Evolutionary conservation across 164 flowering plant species (phyloP).

Genomic region (Cinnamomum micranthum): DNA sequence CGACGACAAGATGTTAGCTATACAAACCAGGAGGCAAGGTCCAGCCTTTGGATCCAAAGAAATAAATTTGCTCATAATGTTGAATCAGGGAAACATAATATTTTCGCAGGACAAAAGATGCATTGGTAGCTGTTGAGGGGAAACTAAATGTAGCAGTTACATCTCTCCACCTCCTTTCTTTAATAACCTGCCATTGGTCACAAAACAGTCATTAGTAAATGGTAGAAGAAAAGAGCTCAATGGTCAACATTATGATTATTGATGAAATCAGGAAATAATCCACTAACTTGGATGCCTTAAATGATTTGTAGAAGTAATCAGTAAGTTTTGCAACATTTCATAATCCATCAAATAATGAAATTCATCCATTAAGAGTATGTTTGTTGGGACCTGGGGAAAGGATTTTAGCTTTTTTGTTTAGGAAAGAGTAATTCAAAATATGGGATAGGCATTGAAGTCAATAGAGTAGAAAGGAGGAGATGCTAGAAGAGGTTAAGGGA

Average conservation of each 20-base stretch:
- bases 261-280: neutral
- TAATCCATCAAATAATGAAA: too few species aligned
- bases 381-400: too few species aligned
- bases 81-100: conserved; percentile 74
- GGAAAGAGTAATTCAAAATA: too few species aligned
- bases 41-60: conserved; percentile 60
- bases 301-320: neutral
- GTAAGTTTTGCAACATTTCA: neutral
- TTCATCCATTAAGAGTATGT: too few species aligned
- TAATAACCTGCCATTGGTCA: conserved; percentile 45
- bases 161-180: conserved; percentile 87
- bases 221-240: neutral
- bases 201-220: neutral
- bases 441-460: too few species aligned
- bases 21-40: conserved; percentile 41
- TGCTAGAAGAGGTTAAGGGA: too few species aligned
- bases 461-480: too few species aligned
- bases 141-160: conserved; percentile 84
- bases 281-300: neutral
- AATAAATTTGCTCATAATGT: conserved; percentile 85
- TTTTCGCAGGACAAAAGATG: conserved; percentile 90
- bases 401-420: too few species aligned
- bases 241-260: neutral
- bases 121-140: conserved; percentile 95
- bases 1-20: neutral